Evolutionary conservation across 768 basidiomycete species (phyloP), one percentile per base, ranked within the genome.

Genomic region (Suillus fuscotomentosus): DNA sequence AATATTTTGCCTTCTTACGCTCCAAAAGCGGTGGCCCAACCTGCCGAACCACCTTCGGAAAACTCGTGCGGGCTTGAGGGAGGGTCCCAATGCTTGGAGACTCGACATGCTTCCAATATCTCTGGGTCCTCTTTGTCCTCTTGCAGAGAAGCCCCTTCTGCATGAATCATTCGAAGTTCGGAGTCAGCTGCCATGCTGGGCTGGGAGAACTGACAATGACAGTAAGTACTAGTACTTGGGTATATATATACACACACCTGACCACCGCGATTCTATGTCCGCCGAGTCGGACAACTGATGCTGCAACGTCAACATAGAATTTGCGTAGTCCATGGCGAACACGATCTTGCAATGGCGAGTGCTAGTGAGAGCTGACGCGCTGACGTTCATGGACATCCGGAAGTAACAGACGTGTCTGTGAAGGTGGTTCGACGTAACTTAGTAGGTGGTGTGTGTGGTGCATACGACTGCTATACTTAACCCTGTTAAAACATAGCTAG

Each of bases 281-380:
- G 22, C 11, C 47, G 47, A 48, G 47, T 24, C 13, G 47, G 47
- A 14, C 10, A n/a, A 22, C n/a, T 13, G n/a, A 47, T n/a, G 10
- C 0, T 1, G 47, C 3, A 47, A 22, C n/a, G n/a, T n/a, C n/a
- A n/a, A n/a, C n/a, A 24, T 14, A 43, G 20, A 43, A 43, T 43
- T 43, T 20, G 17, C 43, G 62, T 74, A 72, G 75, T 76, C 75
- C 75, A 63, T 75, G 68, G 61, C 47, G 63, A 65, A 67, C 62
- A 15, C 41, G 15, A 17, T 17, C 41, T 15, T 42, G 15, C 14
- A 6, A 17, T 42, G 7, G 4, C 17, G 42, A 42, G 42, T n/a
- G n/a, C n/a, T n/a, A n/a, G n/a, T 17, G 14, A 9, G 17, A 43
- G 17, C 17, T 42, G 7, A n/a, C n/a, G 27, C 27, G 27, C 2